phyloP scores from a whole-genome alignment of 2,329 filamentous ascomycete genomes.

The Botrytis fragariae region DNA sequence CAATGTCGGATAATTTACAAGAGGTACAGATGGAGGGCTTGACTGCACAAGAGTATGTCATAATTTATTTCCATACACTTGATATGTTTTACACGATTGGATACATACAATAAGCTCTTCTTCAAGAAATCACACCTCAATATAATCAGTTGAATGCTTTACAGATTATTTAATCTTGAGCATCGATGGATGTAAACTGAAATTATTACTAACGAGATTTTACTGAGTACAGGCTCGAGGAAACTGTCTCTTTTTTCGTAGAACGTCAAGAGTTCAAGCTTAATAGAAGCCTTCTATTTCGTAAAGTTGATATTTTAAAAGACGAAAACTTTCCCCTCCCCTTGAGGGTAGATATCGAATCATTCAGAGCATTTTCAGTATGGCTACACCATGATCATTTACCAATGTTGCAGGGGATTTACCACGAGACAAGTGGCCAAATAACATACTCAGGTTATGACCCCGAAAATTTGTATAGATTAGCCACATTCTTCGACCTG shows the following conservation, averaged over 20 bases:
- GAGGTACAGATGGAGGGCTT: not conserved
- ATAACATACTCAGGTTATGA: not conserved
- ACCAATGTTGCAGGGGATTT: not conserved
- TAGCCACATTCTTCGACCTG: accelerated
- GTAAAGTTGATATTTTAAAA: not conserved
- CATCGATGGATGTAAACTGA: not conserved
- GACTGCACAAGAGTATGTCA: not conserved
- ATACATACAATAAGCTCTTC: not conserved
- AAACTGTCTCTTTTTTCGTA: not conserved
- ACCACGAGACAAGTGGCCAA: accelerated
- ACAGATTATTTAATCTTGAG: not conserved
- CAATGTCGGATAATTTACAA: not conserved
- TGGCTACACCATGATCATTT: not conserved
- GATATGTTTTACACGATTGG: not conserved
- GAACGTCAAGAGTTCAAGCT: accelerated
- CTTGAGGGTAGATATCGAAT: accelerated
- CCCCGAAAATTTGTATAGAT: accelerated
- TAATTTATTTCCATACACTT: not conserved
- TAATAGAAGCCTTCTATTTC: not conserved
- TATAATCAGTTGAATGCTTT: not conserved
- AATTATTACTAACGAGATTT: not conserved
- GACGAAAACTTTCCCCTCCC: accelerated
- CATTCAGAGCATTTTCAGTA: not conserved
- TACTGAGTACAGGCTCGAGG: not conserved
- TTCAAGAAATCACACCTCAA: too few relatives aligned